Evolutionary conservation across 2,329 filamentous ascomycete species (phyloP), one percentile per base, ranked within the genome.

Genomic region (Pyrenophora teres): DNA sequence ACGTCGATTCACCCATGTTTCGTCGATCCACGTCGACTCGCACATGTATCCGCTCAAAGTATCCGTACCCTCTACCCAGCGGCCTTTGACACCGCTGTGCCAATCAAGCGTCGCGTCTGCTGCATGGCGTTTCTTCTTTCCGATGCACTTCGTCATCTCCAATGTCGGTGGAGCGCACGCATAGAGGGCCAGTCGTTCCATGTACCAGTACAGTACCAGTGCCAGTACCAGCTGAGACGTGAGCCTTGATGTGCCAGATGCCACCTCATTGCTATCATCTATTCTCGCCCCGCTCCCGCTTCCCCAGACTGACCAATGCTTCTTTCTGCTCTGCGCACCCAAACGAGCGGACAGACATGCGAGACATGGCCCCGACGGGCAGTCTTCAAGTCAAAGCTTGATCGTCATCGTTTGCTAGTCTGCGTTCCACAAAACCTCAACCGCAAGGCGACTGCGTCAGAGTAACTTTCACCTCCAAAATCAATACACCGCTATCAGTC

Each of bases 1-100:
- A 40, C 38, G 25, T 45, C 58, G 56, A 61, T 61, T 46, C 50
- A 37, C 48, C 19, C 38, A 40, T 44, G 46, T 49, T 50, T 48
- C 27, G 52, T 46, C 58, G 58, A 61, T 61, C 56, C 32, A 49
- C 47, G 46, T 10, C 36, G 36, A 30, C 31, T 40, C 37, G 33
- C 46, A 37, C 50, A 40, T 53, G 41, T 43, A 46, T 43, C 45
- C 44, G 45, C 32, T 40, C 43, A 38, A 52, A 40, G 49, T 40
- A 42, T 38, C 44, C 38, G 40, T 18, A 38, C 23, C 35, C n/a
- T 19, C 27, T 23, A 39, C 50, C 25, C 44, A 15, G 44, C 44
- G 39, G 44, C 16, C 39, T n/a, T 31, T 6, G 35, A 23, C 30
- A 32, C 32, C 32, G 23, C 15, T 13, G 31, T 33, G 18, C 49